These are phyloP conservation scores for Clitopilus hobsonii DNA, from an alignment of 768 basidiomycete genomes.

Conservation along the genomic window DNA sequence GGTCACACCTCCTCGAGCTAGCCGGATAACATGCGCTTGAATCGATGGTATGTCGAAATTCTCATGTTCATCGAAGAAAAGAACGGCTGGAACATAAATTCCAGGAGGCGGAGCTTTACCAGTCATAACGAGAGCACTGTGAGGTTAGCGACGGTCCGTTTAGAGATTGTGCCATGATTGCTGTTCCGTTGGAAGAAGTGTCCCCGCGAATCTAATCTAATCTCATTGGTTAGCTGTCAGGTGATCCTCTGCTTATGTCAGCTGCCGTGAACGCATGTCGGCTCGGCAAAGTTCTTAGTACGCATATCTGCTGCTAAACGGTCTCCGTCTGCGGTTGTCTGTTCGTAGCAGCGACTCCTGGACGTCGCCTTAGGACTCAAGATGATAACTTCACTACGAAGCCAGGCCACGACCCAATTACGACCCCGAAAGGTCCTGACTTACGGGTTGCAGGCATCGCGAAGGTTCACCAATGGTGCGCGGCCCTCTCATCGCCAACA, in stretches of 20 bases:
- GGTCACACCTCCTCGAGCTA: slow-evolving; percentile 74
- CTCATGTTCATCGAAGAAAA: slow-evolving; percentile 68
- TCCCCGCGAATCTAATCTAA: slow-evolving; percentile 16
- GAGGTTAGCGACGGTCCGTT: slow-evolving; percentile 1
- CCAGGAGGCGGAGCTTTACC: slow-evolving; percentile 50
- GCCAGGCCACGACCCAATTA: slow-evolving; percentile 11
- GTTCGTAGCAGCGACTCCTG: neutral
- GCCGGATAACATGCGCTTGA: slow-evolving; percentile 63
- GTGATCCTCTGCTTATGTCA: slow-evolving; percentile 4
- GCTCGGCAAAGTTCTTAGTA: neutral
- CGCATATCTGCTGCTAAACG: neutral
- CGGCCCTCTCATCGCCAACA: slow-evolving; percentile 55
- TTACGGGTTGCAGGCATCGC: slow-evolving; percentile 46
- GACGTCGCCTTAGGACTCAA: neutral
- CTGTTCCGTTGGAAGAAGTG: neutral
- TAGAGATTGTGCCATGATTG: neutral
- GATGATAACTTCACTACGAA: slow-evolving; percentile 15
- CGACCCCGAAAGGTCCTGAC: slow-evolving; percentile 42
- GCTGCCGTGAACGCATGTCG: slow-evolving; percentile 5
- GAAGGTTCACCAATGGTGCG: slow-evolving; percentile 22
- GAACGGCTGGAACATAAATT: slow-evolving; percentile 73
- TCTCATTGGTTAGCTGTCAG: neutral
- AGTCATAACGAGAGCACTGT: neutral
- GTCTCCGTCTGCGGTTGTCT: neutral
- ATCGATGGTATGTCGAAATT: slow-evolving; percentile 66